A percentile compares a stretch with the other conserved stretches of the same genome.
Evolutionary conservation across 78 protist species (phyloP).

Genomic region (Dictyostelium capitatum): DNA sequence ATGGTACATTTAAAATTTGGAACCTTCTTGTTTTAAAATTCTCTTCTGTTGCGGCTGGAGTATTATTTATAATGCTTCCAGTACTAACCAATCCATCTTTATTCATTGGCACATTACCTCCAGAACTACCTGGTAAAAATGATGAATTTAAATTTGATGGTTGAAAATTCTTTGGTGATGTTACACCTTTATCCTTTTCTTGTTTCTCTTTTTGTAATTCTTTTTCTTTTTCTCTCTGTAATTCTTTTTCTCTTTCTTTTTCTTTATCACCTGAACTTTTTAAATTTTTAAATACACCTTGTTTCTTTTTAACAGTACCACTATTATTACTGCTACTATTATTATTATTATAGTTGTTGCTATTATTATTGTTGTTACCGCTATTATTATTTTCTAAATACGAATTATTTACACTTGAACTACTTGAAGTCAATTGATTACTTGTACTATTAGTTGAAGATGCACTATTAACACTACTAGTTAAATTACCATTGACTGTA

Average conservation of each 20-base stretch:
- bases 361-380: not conserved
- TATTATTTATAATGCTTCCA: not conserved
- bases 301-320: not conserved
- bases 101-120: not conserved
- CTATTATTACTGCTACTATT: not conserved
- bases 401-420: slow-evolving; percentile 10
- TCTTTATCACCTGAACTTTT: slow-evolving; percentile 3
- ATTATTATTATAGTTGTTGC: not conserved
- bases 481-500: not conserved
- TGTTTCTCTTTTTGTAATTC: not conserved
- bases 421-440: slow-evolving; percentile 6
- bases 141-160: not conserved
- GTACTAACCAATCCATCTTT: not conserved
- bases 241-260: not conserved
- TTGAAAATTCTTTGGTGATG: not conserved
- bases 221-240: not conserved
- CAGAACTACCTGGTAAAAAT: not conserved
- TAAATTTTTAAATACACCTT: slow-evolving; percentile 9
- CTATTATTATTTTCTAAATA: not conserved
- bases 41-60: slow-evolving; percentile 23
- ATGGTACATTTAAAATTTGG: slow-evolving; percentile 31
- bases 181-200: not conserved
- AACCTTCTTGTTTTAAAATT: slow-evolving; percentile 40
- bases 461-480: slow-evolving; percentile 20
- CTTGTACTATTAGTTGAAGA: not conserved